These are phyloP conservation scores for Triangularia setosa DNA, from an alignment of 2,329 filamentous ascomycete genomes.

Conservation along the genomic window DNA sequence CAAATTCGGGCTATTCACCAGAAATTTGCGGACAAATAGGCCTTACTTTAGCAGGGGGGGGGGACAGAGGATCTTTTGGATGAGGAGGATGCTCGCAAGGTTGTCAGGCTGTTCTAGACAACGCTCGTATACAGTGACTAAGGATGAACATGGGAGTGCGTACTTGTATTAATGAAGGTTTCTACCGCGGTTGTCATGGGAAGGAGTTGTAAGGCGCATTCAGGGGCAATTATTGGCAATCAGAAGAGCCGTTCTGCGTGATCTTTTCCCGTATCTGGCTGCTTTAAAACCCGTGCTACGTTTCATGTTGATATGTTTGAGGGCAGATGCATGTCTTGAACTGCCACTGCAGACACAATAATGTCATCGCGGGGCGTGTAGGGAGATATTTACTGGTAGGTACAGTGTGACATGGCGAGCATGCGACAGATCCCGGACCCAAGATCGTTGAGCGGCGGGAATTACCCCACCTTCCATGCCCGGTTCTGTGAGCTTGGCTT, in stretches of 20 bases:
- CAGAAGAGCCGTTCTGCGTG: not conserved
- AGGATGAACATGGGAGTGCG: constrained; percentile 3
- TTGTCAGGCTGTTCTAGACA: constrained; percentile 3
- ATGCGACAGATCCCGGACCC: not conserved
- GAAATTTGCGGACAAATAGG: constrained; percentile 42
- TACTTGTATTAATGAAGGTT: constrained; percentile 1
- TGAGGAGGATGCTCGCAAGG: not conserved
- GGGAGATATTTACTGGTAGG: not conserved
- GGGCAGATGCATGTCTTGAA: not conserved
- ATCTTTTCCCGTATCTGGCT: not conserved
- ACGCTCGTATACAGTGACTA: not conserved
- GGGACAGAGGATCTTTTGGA: not conserved
- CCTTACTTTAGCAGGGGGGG: not conserved
- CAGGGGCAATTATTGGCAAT: not conserved
- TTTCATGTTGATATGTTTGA: not conserved
- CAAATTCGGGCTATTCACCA: constrained; percentile 67
- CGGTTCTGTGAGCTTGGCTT: not conserved
- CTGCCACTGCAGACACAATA: not conserved
- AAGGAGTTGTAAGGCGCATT: not conserved
- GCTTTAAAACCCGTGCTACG: not conserved
- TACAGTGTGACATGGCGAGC: not conserved
- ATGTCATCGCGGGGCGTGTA: not conserved
- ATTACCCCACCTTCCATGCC: not conserved
- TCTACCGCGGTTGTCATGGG: not conserved
- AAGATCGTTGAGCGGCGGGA: not conserved